Percentiles rank a stretch among this genome's conserved stretches.
phyloP scores from a whole-genome alignment of 441 rosid species.

The Syzygium malaccense region DNA sequence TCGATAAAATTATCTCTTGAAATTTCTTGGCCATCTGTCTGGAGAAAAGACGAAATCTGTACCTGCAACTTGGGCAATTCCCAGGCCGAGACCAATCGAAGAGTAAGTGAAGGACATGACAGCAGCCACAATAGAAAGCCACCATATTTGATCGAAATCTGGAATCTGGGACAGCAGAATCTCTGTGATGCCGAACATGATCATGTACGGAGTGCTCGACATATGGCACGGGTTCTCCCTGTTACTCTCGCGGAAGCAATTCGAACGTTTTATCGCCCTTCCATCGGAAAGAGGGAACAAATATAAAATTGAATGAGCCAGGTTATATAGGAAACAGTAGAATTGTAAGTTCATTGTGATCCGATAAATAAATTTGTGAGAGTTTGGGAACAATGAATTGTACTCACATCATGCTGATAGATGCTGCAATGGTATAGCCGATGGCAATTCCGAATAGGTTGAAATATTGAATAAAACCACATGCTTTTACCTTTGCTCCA shows the following conservation, averaged over 20 bases:
- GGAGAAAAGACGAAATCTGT: not conserved
- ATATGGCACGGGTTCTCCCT: not conserved
- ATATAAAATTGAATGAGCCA: not conserved
- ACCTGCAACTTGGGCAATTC: conserved; percentile 4
- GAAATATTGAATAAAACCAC: conserved; percentile 10
- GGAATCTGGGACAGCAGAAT: conserved; percentile 7
- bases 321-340: not conserved
- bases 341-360: not conserved
- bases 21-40: not conserved
- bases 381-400: not conserved
- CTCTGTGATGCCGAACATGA: conserved; percentile 4
- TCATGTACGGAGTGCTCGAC: conserved; percentile 5
- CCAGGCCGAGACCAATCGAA: not conserved
- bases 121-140: conserved; percentile 7
- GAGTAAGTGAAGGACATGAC: conserved; percentile 10
- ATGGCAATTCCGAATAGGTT: conserved; percentile 6
- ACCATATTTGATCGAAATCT: conserved; percentile 5
- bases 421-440: conserved; percentile 6
- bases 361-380: not conserved
- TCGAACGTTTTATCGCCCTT: conserved; percentile 6
- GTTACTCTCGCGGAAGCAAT: conserved; percentile 5
- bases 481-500: conserved; percentile 1
- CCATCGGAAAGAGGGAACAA: not conserved
- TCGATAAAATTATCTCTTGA: not conserved
- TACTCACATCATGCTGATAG: conserved; percentile 9